Percentiles rank a stretch among this genome's conserved stretches.
Evolutionary conservation across 2,329 filamentous ascomycete species (phyloP).

Genomic region (Exophiala sp.): DNA sequence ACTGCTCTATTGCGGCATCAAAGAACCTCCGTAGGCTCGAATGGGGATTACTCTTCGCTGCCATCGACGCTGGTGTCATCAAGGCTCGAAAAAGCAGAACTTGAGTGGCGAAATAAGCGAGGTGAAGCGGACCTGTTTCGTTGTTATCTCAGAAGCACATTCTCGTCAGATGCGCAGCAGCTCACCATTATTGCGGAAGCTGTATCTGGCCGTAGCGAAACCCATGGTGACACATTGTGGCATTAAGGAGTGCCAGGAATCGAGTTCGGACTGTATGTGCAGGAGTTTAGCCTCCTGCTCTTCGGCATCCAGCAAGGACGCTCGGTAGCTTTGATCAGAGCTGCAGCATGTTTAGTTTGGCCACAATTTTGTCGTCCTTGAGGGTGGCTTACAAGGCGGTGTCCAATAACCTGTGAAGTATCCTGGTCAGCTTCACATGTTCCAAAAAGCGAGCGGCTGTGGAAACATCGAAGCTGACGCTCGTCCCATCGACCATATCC

Average conservation of each 20-base stretch:
- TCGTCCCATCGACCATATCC: constrained; percentile 35
- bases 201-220: constrained; percentile 11
- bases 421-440: constrained; percentile 20
- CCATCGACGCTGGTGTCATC: constrained; percentile 44
- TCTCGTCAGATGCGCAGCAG: neutral
- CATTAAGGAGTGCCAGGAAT: constrained; percentile 25
- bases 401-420: constrained; percentile 20
- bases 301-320: constrained; percentile 6
- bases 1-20: constrained; percentile 22
- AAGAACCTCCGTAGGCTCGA: constrained; percentile 28
- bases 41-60: constrained; percentile 39
- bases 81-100: constrained; percentile 42
- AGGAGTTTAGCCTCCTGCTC: constrained; percentile 14
- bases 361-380: neutral
- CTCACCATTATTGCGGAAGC: constrained; percentile 26
- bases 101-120: constrained; percentile 41
- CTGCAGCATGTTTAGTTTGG: constrained; percentile 6
- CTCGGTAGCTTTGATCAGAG: constrained; percentile 13
- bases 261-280: constrained; percentile 17
- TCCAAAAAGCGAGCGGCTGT: constrained; percentile 38
- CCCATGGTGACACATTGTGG: constrained; percentile 26
- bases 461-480: constrained; percentile 34
- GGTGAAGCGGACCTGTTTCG: constrained; percentile 35
- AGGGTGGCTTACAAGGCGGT: constrained; percentile 14
- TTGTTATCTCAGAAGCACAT: neutral